A percentile compares a stretch with the other conserved stretches of the same genome.
Evolutionary conservation across 306 rosid species (phyloP).

Genomic region (Cicer pinnatifidum): DNA sequence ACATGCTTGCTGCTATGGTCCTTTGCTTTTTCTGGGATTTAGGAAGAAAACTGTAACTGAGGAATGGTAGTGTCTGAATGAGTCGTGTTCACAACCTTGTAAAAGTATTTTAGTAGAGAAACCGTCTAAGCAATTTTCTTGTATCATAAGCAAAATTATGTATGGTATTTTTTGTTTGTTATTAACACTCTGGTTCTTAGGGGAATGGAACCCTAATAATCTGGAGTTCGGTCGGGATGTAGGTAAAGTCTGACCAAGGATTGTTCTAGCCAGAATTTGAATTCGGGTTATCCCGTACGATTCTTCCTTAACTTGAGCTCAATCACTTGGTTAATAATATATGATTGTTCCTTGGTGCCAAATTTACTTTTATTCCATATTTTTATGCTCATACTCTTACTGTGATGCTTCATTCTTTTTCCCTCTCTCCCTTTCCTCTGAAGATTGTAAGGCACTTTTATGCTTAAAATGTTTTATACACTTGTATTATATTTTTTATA

Average conservation of each 20-base stretch:
- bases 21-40: constrained; percentile 28
- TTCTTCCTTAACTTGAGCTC: too few relatives aligned
- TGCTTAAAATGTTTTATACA: background rate
- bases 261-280: too few relatives aligned
- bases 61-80: constrained; percentile 7
- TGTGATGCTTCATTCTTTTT: background rate
- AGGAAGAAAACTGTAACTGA: constrained; percentile 18
- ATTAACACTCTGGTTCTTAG: too few relatives aligned
- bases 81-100: constrained; percentile 10
- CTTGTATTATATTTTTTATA: background rate
- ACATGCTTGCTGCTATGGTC: constrained; percentile 34
- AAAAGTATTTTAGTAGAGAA: constrained; percentile 24
- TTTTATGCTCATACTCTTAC: background rate
- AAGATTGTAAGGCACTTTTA: constrained; percentile 2
- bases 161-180: too few relatives aligned
- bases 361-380: constrained; percentile 13
- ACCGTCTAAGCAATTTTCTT: background rate
- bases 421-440: background rate
- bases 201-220: too few relatives aligned
- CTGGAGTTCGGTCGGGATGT: too few relatives aligned
- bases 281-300: too few relatives aligned
- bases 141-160: background rate
- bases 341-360: background rate
- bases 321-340: background rate
- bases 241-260: too few relatives aligned